Conservation (phyloP, 179 eudicot species). For the Gypsophila paniculata region DNA sequence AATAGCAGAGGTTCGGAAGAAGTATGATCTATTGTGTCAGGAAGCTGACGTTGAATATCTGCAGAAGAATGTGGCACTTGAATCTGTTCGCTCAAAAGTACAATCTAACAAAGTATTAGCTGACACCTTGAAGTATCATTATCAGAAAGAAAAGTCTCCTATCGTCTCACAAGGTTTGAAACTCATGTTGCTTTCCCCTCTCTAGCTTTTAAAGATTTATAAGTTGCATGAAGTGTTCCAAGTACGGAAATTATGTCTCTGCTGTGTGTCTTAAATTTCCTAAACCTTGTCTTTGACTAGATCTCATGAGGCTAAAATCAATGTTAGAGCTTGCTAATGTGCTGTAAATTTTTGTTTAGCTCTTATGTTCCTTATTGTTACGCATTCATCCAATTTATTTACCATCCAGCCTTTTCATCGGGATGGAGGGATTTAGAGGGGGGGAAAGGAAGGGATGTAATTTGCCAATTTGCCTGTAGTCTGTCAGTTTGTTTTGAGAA, state of each 20-base stretch:
- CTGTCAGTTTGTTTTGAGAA: too few relatives aligned
- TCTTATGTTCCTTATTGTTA: neutral
- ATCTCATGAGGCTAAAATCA: neutral
- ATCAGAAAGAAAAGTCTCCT: conserved; percentile 17
- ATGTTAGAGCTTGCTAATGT: neutral
- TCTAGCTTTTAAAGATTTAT: neutral
- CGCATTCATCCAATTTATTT: neutral
- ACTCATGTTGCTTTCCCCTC: conserved; percentile 1
- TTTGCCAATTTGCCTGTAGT: too few relatives aligned
- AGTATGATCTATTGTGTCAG: conserved; percentile 35
- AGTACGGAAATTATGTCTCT: neutral
- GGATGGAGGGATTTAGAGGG: too few relatives aligned
- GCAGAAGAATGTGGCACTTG: conserved; percentile 33
- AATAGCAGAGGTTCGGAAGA: conserved; percentile 39
- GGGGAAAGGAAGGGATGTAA: too few relatives aligned
- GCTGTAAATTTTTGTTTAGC: neutral
- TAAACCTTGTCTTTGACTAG: neutral
- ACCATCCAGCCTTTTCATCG: too few relatives aligned
- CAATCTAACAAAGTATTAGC: conserved; percentile 37
- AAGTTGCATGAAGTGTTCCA: conserved; percentile 16
- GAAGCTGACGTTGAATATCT: conserved; percentile 33
- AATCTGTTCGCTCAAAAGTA: conserved; percentile 26
- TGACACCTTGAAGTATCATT: conserved; percentile 21
- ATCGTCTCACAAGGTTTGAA: conserved; percentile 29
- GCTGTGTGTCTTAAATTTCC: neutral